Conservation (phyloP, 2,329 filamentous ascomycete genomes). For the Cryphonectria carpinicola region DNA sequence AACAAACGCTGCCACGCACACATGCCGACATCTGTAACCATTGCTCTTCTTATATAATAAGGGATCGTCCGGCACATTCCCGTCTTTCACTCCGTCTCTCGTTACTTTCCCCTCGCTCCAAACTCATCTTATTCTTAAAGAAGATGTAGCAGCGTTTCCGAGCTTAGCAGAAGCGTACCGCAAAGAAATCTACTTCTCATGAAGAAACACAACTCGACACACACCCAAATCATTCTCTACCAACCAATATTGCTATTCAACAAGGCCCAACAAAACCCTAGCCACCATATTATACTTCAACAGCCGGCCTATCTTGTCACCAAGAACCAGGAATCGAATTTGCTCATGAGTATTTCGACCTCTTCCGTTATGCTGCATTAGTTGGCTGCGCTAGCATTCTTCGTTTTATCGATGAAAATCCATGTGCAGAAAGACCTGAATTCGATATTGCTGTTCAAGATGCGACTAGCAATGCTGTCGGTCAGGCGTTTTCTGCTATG, state of each 20-base stretch:
- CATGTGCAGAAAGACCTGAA: background rate
- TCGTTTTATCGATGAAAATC: background rate
- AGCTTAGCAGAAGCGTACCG: background rate
- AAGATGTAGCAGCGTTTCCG: constrained; percentile 1
- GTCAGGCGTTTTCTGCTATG: background rate
- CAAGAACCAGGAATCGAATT: background rate
- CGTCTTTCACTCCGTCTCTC: background rate
- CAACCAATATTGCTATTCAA: background rate
- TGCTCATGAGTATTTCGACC: background rate
- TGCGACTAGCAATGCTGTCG: background rate
- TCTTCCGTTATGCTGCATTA: background rate
- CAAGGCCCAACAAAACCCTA: background rate
- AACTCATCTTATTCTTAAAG: background rate
- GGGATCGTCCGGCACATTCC: background rate
- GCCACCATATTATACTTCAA: background rate
- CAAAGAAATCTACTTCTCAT: background rate
- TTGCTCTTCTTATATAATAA: background rate
- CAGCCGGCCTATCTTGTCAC: background rate
- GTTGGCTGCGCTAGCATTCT: background rate
- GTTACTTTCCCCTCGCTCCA: background rate
- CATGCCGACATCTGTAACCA: background rate
- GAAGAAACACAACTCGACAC: background rate
- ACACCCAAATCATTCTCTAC: background rate
- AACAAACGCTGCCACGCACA: background rate
- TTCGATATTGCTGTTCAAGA: background rate